Evolutionary conservation across 192 early-diverging fungal species (phyloP).

Genomic region (Podila epigama): DNA sequence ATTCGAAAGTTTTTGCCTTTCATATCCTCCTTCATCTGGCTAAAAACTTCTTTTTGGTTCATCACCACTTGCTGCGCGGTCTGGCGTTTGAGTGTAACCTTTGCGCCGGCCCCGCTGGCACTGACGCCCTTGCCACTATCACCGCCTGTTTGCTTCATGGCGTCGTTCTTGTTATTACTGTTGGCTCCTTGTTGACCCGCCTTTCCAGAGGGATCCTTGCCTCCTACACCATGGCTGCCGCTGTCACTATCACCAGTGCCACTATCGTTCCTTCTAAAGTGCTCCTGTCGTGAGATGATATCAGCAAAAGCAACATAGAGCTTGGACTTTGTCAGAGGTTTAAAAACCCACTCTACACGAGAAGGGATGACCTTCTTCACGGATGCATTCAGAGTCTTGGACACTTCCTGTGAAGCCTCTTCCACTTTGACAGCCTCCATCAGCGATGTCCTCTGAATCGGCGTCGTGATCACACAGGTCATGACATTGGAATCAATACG

Average conservation of each 20-base stretch:
- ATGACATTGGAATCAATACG: conserved; percentile 13
- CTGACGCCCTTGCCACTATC: conserved; percentile 3
- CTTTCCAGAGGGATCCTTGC: too few species aligned
- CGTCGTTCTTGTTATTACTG: conserved; percentile 4
- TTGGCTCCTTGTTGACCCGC: too few species aligned
- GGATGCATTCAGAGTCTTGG: not conserved
- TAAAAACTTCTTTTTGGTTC: conserved; percentile 60
- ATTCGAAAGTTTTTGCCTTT: conserved; percentile 56
- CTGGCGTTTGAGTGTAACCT: conserved; percentile 33
- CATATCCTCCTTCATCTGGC: conserved; percentile 57
- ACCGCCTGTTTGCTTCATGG: too few species aligned
- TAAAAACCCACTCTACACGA: conserved; percentile 62
- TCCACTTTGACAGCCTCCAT: conserved; percentile 52
- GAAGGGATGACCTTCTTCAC: conserved; percentile 34
- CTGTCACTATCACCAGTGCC: not conserved
- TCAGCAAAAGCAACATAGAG: conserved; percentile 55
- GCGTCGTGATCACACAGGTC: conserved; percentile 60
- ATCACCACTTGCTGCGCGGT: conserved; percentile 55
- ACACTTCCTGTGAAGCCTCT: conserved; percentile 26
- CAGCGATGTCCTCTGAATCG: conserved; percentile 59
- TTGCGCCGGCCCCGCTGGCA: not conserved
- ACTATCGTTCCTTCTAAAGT: not conserved
- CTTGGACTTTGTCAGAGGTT: conserved; percentile 61
- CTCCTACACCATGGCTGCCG: not conserved
- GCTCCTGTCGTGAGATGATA: conserved; percentile 22